Conservation (phyloP, 352 stramenopile genomes). For the Globisporangium perplexum region DNA sequence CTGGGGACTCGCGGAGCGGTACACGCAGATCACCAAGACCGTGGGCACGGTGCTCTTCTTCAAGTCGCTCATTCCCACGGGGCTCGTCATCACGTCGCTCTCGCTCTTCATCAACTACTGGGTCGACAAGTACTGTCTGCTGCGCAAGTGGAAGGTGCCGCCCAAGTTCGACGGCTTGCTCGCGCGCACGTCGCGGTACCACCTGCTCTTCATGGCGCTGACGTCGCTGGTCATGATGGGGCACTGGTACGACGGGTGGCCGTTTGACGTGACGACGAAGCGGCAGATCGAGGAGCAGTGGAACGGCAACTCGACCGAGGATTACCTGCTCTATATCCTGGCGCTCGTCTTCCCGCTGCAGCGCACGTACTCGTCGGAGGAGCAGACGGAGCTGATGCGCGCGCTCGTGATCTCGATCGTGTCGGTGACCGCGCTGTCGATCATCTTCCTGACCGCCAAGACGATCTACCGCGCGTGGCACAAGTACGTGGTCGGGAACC, state of each 20-base stretch:
- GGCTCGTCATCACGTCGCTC: constrained; percentile 53
- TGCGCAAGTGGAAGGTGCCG: constrained; percentile 68
- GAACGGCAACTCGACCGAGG: constrained; percentile 17
- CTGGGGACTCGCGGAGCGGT: constrained; percentile 61
- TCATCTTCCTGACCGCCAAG: constrained; percentile 29
- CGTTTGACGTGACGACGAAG: constrained; percentile 45
- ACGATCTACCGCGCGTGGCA: constrained; percentile 29
- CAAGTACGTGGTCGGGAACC: constrained; percentile 29
- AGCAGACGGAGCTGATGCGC: constrained; percentile 30
- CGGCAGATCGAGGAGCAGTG: constrained; percentile 18
- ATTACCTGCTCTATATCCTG: constrained; percentile 27
- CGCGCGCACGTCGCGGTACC: constrained; percentile 54
- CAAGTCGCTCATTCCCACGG: constrained; percentile 58
- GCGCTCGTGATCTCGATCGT: constrained; percentile 40
- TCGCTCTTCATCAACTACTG: constrained; percentile 76
- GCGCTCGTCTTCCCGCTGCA: constrained; percentile 49
- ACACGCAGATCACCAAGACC: constrained; percentile 63
- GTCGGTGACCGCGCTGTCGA: constrained; percentile 21
- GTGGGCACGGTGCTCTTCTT: constrained; percentile 64
- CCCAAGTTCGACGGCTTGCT: constrained; percentile 57
- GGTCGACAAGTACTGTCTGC: constrained; percentile 80
- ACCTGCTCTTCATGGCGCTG: constrained; percentile 58
- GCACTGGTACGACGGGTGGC: constrained; percentile 78
- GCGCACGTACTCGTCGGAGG: constrained; percentile 28
- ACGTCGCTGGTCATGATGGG: constrained; percentile 70